Conservation (phyloP, 108 stramenopile genomes). For the Skeletonema menzelii region DNA sequence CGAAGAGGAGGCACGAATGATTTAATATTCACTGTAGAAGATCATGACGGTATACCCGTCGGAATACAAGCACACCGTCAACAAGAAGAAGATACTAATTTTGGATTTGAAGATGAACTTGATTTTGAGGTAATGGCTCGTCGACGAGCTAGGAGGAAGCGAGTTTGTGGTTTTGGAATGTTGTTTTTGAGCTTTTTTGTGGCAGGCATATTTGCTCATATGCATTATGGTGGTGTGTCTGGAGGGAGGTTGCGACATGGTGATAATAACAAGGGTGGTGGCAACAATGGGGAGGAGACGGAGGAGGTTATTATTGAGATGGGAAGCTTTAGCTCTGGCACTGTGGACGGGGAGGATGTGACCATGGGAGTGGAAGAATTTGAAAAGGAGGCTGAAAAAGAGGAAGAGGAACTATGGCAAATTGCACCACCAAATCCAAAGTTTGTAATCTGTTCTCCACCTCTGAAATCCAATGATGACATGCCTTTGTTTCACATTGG, state of each 20-base stretch:
- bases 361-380: not conserved
- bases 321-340: too few relatives aligned
- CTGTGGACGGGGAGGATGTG: too few relatives aligned
- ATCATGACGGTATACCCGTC: not conserved
- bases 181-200: not conserved
- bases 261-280: not conserved
- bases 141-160: not conserved
- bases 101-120: slow-evolving; percentile 6
- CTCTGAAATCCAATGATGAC: not conserved
- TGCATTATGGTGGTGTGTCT: not conserved
- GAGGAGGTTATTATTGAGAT: not conserved
- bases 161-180: not conserved
- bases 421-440: not conserved
- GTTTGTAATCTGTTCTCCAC: slow-evolving; percentile 3
- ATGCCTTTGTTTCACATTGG: slow-evolving; percentile 9
- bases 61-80: not conserved
- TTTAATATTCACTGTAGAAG: slow-evolving; percentile 6
- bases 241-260: slow-evolving; percentile 3
- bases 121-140: not conserved
- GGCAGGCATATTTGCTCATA: slow-evolving; percentile 6
- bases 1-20: not conserved
- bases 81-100: slow-evolving; percentile 1
- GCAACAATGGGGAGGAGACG: not conserved
- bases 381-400: not conserved
- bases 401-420: slow-evolving; percentile 3